Evolutionary conservation across 768 basidiomycete genomes (phyloP), one percentile per base, ranked within the genome.

Genomic region (Rhodosporidiobolus sp.): DNA sequence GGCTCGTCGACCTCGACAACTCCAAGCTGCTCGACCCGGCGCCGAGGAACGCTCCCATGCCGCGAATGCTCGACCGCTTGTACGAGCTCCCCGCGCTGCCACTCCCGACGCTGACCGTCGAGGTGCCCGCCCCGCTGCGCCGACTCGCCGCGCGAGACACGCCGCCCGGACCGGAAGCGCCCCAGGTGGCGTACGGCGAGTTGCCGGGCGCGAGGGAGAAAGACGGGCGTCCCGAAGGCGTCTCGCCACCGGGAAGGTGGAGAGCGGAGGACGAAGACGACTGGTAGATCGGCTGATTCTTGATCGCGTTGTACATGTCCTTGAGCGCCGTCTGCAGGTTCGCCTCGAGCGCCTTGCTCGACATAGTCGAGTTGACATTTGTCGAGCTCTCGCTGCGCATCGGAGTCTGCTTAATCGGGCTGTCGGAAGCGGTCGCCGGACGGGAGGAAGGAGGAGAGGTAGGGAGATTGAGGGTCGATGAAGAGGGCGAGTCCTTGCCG

Each of bases 301-400:
- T 94, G 82, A 98, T 88, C 14, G 93, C 89, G 76, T 85, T 86
- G 83, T 94, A 99, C 86, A 99, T 95, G 79, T 99, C 96, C 86
- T 92, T 94, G 73, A 99, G 86, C 73, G 91, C 78, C 69, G 76
- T 85, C 81, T 97, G 94, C 86, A 97, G 88, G 67, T 95, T 94
- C 20, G 79, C 80, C 79, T 95, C 92, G 92, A 92, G 45, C 32
- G 54, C 52, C 43, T 32, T 43, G 30, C 49, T 28, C 24, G 72
- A 69, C 1, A 30, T 22, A 14, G 53, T 50, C 49, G 67, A 68
- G 34, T 46, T 64, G 30, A 68, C 59, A 19, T 57, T 69, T n/a
- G 46, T 35, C 22, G 45, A 34, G 60, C 62, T 66, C 58, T 67
- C 68, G 46, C 63, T 65, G 26, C 67, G 55, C n/a, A 55, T 58